Evolutionary conservation across 2,329 filamentous ascomycete species (phyloP).

Genomic region (Botrytis cinerea): DNA sequence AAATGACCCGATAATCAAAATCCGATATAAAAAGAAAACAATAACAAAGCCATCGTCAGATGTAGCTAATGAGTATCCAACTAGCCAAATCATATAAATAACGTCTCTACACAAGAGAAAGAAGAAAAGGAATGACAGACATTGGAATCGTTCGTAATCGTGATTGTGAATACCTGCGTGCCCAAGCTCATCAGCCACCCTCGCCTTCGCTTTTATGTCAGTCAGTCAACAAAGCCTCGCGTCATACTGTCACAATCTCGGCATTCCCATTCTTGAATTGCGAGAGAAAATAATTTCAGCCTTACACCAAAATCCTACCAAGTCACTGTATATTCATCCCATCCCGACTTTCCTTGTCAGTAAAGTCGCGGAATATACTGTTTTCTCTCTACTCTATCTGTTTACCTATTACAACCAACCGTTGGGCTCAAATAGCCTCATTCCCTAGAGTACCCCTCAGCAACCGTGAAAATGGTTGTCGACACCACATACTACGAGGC

Average conservation of each 20-base stretch:
- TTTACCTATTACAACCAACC: background rate
- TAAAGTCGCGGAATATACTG: background rate
- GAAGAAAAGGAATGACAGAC: background rate
- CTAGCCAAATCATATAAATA: background rate
- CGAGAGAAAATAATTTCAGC: constrained; percentile 19
- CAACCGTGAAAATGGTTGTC: constrained; percentile 36
- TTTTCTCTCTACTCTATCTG: background rate
- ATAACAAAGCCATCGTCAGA: background rate
- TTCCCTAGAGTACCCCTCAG: background rate
- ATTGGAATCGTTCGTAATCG: background rate
- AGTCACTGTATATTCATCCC: background rate
- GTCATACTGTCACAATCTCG: constrained; percentile 21
- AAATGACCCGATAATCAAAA: background rate
- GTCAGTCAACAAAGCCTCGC: constrained; percentile 21
- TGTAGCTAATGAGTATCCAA: background rate
- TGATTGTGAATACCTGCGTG: background rate
- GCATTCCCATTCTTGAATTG: constrained; percentile 15
- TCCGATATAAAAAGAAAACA: background rate
- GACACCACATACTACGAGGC: constrained; percentile 58
- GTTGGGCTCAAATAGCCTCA: background rate
- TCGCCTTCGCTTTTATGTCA: background rate
- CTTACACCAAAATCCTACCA: background rate
- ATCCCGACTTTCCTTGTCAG: background rate
- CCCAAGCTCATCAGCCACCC: background rate
- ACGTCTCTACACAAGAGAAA: background rate